Evolutionary conservation across 768 basidiomycete species (phyloP).

Genomic region (Suillus ampliporus): DNA sequence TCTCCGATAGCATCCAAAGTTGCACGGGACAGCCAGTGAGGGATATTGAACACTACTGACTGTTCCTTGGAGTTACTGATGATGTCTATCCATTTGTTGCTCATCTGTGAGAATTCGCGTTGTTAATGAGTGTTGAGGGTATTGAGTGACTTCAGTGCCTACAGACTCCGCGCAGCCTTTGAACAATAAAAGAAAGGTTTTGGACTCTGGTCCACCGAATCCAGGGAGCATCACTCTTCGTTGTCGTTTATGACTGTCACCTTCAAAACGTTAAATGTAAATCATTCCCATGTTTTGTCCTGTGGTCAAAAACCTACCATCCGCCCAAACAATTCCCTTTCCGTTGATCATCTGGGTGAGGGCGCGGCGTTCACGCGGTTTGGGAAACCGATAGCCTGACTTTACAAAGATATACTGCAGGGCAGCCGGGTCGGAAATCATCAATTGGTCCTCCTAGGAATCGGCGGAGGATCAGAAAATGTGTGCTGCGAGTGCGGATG

Average conservation of each 20-base stretch:
- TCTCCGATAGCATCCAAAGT: slow-evolving; percentile 57
- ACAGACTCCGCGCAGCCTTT: slow-evolving; percentile 39
- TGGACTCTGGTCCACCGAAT: slow-evolving; percentile 57
- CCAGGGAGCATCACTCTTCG: slow-evolving; percentile 60
- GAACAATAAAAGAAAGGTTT: slow-evolving; percentile 56
- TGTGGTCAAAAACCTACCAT: slow-evolving; percentile 39
- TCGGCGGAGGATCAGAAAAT: slow-evolving; percentile 17
- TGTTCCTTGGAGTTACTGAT: slow-evolving; percentile 15
- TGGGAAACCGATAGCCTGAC: slow-evolving; percentile 48
- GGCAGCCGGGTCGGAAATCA: slow-evolving; percentile 55
- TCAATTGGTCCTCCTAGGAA: slow-evolving; percentile 48
- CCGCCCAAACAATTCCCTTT: slow-evolving; percentile 44
- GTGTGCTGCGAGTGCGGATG: not conserved
- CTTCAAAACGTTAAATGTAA: slow-evolving; percentile 15
- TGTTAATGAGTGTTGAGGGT: not conserved
- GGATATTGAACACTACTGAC: slow-evolving; percentile 28
- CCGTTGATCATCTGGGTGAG: slow-evolving; percentile 32
- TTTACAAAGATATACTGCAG: slow-evolving; percentile 46
- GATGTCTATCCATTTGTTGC: slow-evolving; percentile 29
- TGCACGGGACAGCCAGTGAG: slow-evolving; percentile 45
- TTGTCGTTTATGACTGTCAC: slow-evolving; percentile 57
- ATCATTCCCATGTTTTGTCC: not conserved
- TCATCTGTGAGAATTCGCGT: slow-evolving; percentile 24
- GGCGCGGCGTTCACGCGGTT: slow-evolving; percentile 34
- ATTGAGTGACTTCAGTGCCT: not conserved